Conservation (phyloP, 768 basidiomycete species). For the Roridomyces roridus region DNA sequence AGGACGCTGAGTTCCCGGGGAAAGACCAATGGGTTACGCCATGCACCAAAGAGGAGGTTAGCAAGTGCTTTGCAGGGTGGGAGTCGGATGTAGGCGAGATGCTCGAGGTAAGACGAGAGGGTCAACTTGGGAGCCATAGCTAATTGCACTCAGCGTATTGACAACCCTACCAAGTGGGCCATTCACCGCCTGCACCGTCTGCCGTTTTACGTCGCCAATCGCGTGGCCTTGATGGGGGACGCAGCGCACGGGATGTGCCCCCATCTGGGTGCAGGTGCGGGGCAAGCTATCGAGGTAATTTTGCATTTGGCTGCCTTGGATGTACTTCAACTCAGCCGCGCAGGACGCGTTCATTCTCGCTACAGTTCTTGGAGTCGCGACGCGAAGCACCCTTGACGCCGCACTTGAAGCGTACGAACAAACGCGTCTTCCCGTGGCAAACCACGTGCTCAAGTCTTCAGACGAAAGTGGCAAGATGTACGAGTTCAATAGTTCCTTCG, state of each 20-base stretch:
- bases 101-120: constrained; percentile 28
- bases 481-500: constrained; percentile 41
- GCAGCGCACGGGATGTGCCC: constrained; percentile 40
- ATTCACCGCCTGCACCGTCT: constrained; percentile 42
- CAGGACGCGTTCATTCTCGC: constrained; percentile 37
- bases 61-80: constrained; percentile 36
- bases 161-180: constrained; percentile 44
- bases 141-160: constrained; percentile 30
- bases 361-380: constrained; percentile 26
- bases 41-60: constrained; percentile 37
- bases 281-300: constrained; percentile 37
- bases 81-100: constrained; percentile 39
- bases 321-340: neutral
- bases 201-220: constrained; percentile 40
- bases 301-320: neutral
- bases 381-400: constrained; percentile 20
- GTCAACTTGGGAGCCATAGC: neutral
- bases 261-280: constrained; percentile 35
- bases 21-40: constrained; percentile 38
- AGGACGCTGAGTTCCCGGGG: constrained; percentile 28
- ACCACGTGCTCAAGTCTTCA: constrained; percentile 37
- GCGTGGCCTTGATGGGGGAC: constrained; percentile 51
- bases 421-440: constrained; percentile 41
- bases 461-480: constrained; percentile 44
- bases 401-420: constrained; percentile 39